A percentile compares a stretch with the other conserved stretches of the same genome.
Conservation (phyloP, 192 early-diverging fungal species). For the Fimicolochytrium jonesii region DNA sequence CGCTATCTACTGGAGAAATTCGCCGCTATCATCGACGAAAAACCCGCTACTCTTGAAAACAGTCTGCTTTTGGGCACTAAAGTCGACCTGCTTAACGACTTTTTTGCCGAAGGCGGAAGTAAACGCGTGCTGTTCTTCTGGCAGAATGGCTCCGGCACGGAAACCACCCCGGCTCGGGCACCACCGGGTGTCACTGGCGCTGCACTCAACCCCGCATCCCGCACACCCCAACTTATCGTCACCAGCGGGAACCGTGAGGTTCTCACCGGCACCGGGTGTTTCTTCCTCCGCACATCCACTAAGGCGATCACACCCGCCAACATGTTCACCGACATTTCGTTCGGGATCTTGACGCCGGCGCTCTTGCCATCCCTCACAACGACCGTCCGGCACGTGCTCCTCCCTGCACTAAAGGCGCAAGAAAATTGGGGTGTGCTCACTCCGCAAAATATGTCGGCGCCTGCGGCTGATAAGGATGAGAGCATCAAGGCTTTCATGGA, state of each 20-base stretch:
- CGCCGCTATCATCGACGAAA: conserved; percentile 50
- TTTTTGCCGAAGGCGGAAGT: conserved; percentile 55
- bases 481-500: conserved; percentile 54
- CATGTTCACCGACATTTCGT: conserved; percentile 50
- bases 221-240: conserved; percentile 41
- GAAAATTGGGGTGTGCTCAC: conserved; percentile 60
- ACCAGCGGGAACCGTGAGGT: conserved; percentile 49
- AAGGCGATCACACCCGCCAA: conserved; percentile 57
- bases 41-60: conserved; percentile 52
- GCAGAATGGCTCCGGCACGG: conserved; percentile 32
- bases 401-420: conserved; percentile 55
- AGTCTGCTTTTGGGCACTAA: conserved; percentile 50
- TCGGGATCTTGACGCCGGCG: conserved; percentile 46
- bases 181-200: background rate
- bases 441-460: conserved; percentile 12
- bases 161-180: background rate
- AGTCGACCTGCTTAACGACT: conserved; percentile 56
- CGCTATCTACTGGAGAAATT: conserved; percentile 59
- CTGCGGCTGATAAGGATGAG: conserved; percentile 39
- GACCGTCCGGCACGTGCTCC: conserved; percentile 57
- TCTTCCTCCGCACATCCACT: conserved; percentile 49
- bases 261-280: conserved; percentile 50
- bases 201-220: background rate
- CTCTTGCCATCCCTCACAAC: conserved; percentile 55
- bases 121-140: conserved; percentile 56